A percentile compares a stretch with the other conserved stretches of the same genome.
Conservation (phyloP, 2,329 filamentous ascomycete genomes). For the Cyphellophora europaea region DNA sequence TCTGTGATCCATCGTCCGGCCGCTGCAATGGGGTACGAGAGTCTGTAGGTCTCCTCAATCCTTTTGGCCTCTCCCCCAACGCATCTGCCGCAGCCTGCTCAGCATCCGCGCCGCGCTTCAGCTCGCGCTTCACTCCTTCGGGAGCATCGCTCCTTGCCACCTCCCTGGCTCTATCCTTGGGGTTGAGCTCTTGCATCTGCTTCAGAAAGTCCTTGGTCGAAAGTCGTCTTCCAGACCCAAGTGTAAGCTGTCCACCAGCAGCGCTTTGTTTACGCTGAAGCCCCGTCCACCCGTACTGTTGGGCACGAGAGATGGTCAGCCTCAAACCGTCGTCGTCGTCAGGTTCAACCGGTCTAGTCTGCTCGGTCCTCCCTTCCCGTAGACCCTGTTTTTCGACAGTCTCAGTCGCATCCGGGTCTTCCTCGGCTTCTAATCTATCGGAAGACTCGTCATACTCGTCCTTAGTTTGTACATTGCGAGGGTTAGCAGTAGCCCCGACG, state of each 20-base stretch:
- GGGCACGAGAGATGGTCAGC: slow-evolving; percentile 48
- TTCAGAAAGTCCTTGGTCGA: slow-evolving; percentile 57
- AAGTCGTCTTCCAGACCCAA: slow-evolving; percentile 43
- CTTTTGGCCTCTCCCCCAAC: too few species aligned
- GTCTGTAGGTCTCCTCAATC: too few species aligned
- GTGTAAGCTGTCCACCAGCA: slow-evolving; percentile 11
- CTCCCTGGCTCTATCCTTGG: slow-evolving; percentile 44
- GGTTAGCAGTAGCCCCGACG: slow-evolving; percentile 9
- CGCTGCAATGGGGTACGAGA: too few species aligned
- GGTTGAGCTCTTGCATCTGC: slow-evolving; percentile 51
- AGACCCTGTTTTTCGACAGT: slow-evolving; percentile 8
- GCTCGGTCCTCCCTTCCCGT: background rate
- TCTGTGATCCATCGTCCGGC: too few species aligned
- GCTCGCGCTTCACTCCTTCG: slow-evolving; percentile 28
- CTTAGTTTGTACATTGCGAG: slow-evolving; percentile 2
- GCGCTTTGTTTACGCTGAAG: slow-evolving; percentile 28
- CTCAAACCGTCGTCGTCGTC: slow-evolving; percentile 48
- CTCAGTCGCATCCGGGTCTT: slow-evolving; percentile 23
- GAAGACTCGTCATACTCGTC: slow-evolving; percentile 16
- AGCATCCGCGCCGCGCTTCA: slow-evolving; percentile 23
- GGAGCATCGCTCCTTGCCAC: slow-evolving; percentile 34
- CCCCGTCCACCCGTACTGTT: slow-evolving; percentile 25
- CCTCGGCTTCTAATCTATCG: slow-evolving; percentile 13
- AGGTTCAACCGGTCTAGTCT: too few species aligned
- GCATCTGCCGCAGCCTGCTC: slow-evolving; percentile 12